Evolutionary conservation across 2,329 filamentous ascomycete genomes (phyloP).

Genomic region (Tolypocladium amazonense): DNA sequence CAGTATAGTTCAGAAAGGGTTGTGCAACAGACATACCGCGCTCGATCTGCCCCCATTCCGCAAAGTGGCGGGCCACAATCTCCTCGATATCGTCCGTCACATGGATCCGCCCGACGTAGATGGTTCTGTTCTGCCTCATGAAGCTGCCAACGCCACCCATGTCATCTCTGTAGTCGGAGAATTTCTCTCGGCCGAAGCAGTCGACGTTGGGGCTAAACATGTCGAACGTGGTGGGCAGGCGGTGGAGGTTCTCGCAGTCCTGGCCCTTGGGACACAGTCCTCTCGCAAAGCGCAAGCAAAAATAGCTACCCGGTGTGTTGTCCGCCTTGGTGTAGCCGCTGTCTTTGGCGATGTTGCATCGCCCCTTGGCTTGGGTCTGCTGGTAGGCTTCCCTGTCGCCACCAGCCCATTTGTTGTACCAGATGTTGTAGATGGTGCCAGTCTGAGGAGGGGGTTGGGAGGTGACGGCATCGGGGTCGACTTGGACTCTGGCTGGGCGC

Average conservation of each 20-base stretch:
- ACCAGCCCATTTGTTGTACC: conserved; percentile 96
- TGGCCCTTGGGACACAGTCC: conserved; percentile 75
- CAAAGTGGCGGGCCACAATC: conserved; percentile 86
- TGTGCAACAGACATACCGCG: conserved; percentile 37
- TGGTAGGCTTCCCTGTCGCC: conserved; percentile 92
- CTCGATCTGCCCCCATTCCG: conserved; percentile 93
- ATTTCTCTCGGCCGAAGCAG: conserved; percentile 83
- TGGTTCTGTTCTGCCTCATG: conserved; percentile 82
- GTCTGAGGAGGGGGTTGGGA: conserved; percentile 84
- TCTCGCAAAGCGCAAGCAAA: conserved; percentile 87
- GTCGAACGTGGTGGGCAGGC: conserved; percentile 77
- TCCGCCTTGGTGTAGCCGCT: conserved; percentile 72
- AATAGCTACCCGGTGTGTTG: conserved; percentile 68
- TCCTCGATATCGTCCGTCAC: conserved; percentile 97
- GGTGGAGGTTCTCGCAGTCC: conserved; percentile 90
- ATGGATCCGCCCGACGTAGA: conserved; percentile 90
- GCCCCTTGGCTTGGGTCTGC: conserved; percentile 71
- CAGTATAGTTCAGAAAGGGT: not conserved
- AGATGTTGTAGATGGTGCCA: conserved; percentile 83
- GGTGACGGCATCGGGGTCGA: conserved; percentile 74
- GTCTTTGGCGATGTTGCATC: conserved; percentile 78
- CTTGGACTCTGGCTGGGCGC: conserved; percentile 79
- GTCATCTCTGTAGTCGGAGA: conserved; percentile 86
- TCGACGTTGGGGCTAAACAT: conserved; percentile 90
- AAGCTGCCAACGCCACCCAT: conserved; percentile 97